phyloP scores from a whole-genome alignment of 1,139 yeast species.

The Zygosaccharomyces pseudobailii region DNA sequence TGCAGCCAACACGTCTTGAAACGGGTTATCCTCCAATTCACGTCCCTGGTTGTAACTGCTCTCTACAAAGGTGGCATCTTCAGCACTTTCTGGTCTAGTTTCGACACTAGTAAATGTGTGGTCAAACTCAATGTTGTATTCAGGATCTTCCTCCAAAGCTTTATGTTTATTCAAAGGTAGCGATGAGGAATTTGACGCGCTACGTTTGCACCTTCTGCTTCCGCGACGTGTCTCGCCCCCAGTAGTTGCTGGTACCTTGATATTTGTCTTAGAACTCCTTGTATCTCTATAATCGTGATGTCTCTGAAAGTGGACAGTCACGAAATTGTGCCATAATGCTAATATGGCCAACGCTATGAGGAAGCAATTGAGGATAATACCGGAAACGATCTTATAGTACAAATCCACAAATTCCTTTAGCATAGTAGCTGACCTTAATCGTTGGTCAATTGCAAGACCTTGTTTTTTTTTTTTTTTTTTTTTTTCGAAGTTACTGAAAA shows the following conservation, averaged over 20 bases:
- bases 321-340: constrained; percentile 29
- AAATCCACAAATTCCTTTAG: constrained; percentile 7
- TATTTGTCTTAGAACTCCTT: constrained; percentile 23
- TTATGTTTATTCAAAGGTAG: constrained; percentile 17
- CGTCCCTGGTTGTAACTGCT: constrained; percentile 58
- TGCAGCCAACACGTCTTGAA: constrained; percentile 23
- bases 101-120: constrained; percentile 24
- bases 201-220: constrained; percentile 11
- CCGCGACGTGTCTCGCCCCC: constrained; percentile 7
- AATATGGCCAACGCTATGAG: constrained; percentile 25
- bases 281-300: constrained; percentile 30
- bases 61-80: constrained; percentile 24
- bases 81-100: constrained; percentile 10
- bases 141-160: constrained; percentile 22
- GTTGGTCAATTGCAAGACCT: not conserved
- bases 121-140: constrained; percentile 28
- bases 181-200: constrained; percentile 19
- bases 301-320: constrained; percentile 22
- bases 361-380: constrained; percentile 19
- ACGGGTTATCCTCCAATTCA: constrained; percentile 45
- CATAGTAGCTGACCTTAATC: constrained; percentile 3
- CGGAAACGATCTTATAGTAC: constrained; percentile 15
- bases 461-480: not conserved
- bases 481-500: too few species aligned
- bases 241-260: constrained; percentile 11